A percentile compares a stretch with the other conserved stretches of the same genome.
These are phyloP conservation scores for Euphorbia lathyris DNA, from an alignment of 345 rosid genomes.

Conservation along the genomic window DNA sequence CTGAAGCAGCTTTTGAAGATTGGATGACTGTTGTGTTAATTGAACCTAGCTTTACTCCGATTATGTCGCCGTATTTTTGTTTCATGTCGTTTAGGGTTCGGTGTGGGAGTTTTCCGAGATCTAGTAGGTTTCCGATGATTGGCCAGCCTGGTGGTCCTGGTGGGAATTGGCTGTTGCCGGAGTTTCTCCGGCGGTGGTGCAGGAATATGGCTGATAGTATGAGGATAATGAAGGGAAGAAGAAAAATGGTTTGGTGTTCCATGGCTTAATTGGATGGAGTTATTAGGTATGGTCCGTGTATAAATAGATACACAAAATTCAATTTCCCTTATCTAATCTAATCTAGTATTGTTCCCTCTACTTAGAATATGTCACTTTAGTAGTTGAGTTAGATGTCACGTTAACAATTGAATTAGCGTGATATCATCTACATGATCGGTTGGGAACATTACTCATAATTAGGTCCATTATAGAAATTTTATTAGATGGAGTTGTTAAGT, in stretches of 20 bases:
- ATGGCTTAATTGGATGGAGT: background rate
- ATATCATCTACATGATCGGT: too few relatives aligned
- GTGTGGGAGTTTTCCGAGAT: constrained; percentile 15
- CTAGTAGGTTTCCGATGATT: background rate
- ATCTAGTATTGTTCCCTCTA: too few relatives aligned
- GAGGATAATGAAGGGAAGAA: background rate
- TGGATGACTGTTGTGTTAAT: constrained; percentile 44
- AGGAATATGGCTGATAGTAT: background rate
- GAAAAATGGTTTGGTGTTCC: background rate
- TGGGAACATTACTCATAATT: too few relatives aligned
- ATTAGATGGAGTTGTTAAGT: too few relatives aligned
- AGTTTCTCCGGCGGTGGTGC: background rate
- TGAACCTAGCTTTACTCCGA: constrained; percentile 46
- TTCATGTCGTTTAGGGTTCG: constrained; percentile 35
- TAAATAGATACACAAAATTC: too few relatives aligned
- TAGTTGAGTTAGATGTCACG: too few relatives aligned
- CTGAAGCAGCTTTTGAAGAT: constrained; percentile 42
- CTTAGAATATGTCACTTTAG: too few relatives aligned
- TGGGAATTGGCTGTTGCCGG: background rate
- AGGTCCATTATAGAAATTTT: too few relatives aligned
- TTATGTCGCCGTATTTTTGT: constrained; percentile 39
- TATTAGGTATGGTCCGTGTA: too few relatives aligned
- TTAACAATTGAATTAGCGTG: too few relatives aligned
- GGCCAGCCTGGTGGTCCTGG: constrained; percentile 6
- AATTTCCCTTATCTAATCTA: too few relatives aligned